phyloP scores from a whole-genome alignment of 495 filamentous ascomycete species.

The Umbilicaria muhlenbergii region DNA sequence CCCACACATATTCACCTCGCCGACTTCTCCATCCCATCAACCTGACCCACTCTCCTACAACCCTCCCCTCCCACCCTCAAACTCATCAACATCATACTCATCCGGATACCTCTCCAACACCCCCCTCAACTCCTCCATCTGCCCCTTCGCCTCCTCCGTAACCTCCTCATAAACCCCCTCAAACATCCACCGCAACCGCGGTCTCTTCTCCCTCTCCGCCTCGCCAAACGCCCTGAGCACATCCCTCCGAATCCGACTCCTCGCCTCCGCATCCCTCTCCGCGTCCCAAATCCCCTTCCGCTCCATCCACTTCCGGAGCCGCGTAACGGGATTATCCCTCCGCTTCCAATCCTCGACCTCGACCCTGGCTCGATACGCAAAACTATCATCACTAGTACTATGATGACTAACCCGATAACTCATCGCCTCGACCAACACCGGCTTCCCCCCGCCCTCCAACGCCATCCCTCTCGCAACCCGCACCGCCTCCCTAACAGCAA shows the following conservation, averaged over 20 bases:
- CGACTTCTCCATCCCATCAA: too few relatives aligned
- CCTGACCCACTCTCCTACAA: constrained; percentile 16
- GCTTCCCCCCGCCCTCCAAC: constrained; percentile 58
- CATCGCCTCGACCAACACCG: constrained; percentile 90
- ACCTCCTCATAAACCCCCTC: constrained; percentile 76
- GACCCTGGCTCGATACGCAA: constrained; percentile 82
- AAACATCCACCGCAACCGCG: constrained; percentile 62
- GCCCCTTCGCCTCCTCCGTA: constrained; percentile 63
- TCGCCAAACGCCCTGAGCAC: constrained; percentile 71
- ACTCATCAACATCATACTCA: constrained; percentile 76
- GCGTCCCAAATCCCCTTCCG: constrained; percentile 69
- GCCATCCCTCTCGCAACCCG: constrained; percentile 63
- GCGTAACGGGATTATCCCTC: constrained; percentile 83
- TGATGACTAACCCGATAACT: constrained; percentile 94
- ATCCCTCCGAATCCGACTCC: constrained; percentile 50
- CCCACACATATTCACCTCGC: too few relatives aligned
- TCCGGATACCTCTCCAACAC: constrained; percentile 76
- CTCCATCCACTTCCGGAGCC: constrained; percentile 87
- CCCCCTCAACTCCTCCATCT: constrained; percentile 63
- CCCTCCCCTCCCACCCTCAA: constrained; percentile 60
- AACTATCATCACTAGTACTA: constrained; percentile 94
- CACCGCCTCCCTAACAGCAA: constrained; percentile 78
- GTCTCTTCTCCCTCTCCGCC: constrained; percentile 84
- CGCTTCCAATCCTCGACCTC: constrained; percentile 98
- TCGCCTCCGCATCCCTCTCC: constrained; percentile 56